Conservation (phyloP, 2,329 filamentous ascomycete genomes). For the Colletotrichum sp. region DNA sequence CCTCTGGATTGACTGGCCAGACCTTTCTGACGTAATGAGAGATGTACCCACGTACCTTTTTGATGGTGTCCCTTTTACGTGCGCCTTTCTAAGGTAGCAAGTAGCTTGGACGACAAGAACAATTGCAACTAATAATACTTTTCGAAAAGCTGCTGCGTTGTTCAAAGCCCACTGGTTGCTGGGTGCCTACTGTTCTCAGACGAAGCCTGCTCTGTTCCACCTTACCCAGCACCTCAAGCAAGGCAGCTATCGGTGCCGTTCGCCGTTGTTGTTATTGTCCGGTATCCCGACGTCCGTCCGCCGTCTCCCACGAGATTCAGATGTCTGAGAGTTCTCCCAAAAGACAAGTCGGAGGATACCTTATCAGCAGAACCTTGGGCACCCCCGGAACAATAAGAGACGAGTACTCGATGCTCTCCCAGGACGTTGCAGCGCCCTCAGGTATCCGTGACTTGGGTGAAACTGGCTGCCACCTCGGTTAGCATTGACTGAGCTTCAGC, state of each 20-base stretch:
- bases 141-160: background rate
- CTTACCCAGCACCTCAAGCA: background rate
- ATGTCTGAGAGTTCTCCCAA: background rate
- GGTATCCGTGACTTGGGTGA: slow-evolving; percentile 8
- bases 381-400: background rate
- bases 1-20: background rate
- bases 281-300: background rate
- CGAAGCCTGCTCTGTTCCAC: background rate
- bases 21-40: slow-evolving; percentile 15
- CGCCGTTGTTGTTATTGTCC: background rate
- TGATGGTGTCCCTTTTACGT: background rate
- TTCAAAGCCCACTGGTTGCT: background rate
- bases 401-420: background rate
- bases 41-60: background rate
- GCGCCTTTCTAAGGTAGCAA: background rate
- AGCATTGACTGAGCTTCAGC: slow-evolving; percentile 7
- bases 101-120: background rate
- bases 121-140: background rate
- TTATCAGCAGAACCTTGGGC: background rate
- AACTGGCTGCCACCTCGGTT: slow-evolving; percentile 6
- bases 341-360: background rate
- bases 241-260: background rate
- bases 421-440: background rate
- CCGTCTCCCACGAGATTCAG: background rate
- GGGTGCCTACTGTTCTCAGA: background rate